Conservation (phyloP, 2,329 filamentous ascomycete genomes). For the Grosmannia clavigera region DNA sequence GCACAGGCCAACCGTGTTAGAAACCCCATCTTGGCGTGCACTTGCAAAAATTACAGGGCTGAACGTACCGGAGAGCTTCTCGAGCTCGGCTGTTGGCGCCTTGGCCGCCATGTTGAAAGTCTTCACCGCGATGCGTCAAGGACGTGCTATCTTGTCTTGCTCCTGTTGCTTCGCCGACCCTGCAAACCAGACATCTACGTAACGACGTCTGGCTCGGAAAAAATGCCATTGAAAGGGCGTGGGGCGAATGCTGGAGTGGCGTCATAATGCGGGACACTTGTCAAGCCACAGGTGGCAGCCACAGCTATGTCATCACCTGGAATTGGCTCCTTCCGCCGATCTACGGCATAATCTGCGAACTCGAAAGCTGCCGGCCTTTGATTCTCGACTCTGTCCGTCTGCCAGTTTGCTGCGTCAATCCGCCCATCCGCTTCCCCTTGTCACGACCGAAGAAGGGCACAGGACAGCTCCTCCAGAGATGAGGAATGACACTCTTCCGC, state of each 20-base stretch:
- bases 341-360: background rate
- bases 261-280: background rate
- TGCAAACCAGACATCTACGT: background rate
- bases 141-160: background rate
- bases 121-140: background rate
- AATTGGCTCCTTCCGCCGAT: background rate
- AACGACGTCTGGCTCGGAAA: background rate
- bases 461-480: constrained; percentile 24
- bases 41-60: background rate
- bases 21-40: background rate
- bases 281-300: background rate
- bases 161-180: background rate
- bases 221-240: background rate
- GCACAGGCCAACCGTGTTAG: background rate
- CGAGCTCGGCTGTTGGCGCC: constrained; percentile 1
- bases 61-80: constrained; percentile 2
- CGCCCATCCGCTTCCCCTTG: background rate
- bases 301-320: background rate
- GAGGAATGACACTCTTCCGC: constrained; percentile 49
- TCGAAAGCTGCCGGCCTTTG: background rate
- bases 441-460: background rate
- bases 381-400: background rate
- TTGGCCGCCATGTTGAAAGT: constrained; percentile 2
- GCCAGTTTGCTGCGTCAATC: background rate
- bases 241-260: background rate